Base-by-base conservation (phyloP, 192 early-diverging fungal genomes). In the Irineochytrium annulatum region DNA sequence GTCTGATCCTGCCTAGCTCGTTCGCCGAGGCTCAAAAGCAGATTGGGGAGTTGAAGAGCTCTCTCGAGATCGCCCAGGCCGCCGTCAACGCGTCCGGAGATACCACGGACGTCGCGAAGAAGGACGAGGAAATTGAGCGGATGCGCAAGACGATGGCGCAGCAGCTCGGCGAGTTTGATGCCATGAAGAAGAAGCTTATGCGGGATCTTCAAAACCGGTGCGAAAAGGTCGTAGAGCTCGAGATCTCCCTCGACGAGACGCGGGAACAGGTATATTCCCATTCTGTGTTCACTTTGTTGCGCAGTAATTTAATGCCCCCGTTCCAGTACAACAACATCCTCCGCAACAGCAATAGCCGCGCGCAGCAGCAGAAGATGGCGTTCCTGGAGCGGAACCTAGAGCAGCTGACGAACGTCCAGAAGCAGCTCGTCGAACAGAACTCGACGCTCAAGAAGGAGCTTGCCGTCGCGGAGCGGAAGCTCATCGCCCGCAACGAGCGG, bases 151-250 rank as follows among this genome's bases (percentile, higher is more conserved):
- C 70, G 11, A 88, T 89, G 86, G 83, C 86, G 13, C 80, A 87
- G 71, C 85, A 93, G 63, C 82, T 97, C 52, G 75, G 86, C 20
- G 95, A 99, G 55, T 97, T 95, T 76, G 97, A 99, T 60, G 86
- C 87, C 57, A 96, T 96, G 93, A 95, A 95, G 77, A 94, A 97
- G 85, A 91, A 89, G 37, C 77, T 99, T 62, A 95, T 97, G 94
- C 88, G 90, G 33, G 95, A 98, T 69, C 85, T 99, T 41, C 92
- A 97, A 75, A 90, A 93, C 77, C 87, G 95, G 39, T 96, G 94
- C 76, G 95, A 99, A 71, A 91, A 91, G 84, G 91, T 95, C 11
- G 93, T 99, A 26, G 94, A 99, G 79, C 82, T 98, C 27, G 97
- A 97, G 73, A 91, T 99, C 68, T 87, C 90, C 3, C 78, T 99